These are phyloP conservation scores for Fusarium burgessii DNA, from an alignment of 2,329 filamentous ascomycete genomes.

Conservation along the genomic window DNA sequence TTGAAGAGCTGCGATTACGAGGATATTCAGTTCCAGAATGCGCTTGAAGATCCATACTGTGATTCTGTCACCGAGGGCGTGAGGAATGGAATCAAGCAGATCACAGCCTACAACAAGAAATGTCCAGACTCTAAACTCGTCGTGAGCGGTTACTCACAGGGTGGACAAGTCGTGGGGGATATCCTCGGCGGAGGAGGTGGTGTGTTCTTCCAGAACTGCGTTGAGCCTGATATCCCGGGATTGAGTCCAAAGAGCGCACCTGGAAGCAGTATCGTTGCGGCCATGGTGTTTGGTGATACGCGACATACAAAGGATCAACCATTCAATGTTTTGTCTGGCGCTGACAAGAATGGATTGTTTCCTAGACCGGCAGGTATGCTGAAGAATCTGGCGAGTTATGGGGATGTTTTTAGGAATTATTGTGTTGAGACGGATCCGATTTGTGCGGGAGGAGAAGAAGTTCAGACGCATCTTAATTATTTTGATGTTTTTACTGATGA, in stretches of 20 bases:
- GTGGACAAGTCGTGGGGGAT: conserved; percentile 16
- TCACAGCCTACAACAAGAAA: conserved; percentile 21
- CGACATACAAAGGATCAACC: conserved; percentile 18
- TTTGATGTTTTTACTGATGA: conserved; percentile 17
- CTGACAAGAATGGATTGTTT: conserved; percentile 7
- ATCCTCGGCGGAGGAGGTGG: conserved; percentile 26
- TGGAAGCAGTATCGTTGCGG: conserved; percentile 8
- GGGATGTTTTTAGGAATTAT: conserved; percentile 5
- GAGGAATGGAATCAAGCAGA: conserved; percentile 22
- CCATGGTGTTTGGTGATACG: conserved; percentile 22
- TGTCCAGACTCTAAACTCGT: conserved; percentile 20
- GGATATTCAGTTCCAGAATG: conserved; percentile 18
- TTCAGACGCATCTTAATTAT: conserved; percentile 19
- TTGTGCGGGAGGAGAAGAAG: conserved; percentile 5
- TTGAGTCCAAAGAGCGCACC: not conserved
- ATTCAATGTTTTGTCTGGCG: conserved; percentile 10
- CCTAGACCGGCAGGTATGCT: conserved; percentile 16
- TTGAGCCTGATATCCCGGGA: conserved; percentile 7
- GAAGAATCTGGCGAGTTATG: conserved; percentile 12
- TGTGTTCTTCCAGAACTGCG: conserved; percentile 20
- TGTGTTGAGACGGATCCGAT: conserved; percentile 22
- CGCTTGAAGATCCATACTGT: conserved; percentile 7
- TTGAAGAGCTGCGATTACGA: conserved; percentile 26
- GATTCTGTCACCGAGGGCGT: conserved; percentile 20
- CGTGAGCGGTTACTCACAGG: conserved; percentile 21